phyloP scores from a whole-genome alignment of 176 grass and related monocot species.

The Pharus latifolius region DNA sequence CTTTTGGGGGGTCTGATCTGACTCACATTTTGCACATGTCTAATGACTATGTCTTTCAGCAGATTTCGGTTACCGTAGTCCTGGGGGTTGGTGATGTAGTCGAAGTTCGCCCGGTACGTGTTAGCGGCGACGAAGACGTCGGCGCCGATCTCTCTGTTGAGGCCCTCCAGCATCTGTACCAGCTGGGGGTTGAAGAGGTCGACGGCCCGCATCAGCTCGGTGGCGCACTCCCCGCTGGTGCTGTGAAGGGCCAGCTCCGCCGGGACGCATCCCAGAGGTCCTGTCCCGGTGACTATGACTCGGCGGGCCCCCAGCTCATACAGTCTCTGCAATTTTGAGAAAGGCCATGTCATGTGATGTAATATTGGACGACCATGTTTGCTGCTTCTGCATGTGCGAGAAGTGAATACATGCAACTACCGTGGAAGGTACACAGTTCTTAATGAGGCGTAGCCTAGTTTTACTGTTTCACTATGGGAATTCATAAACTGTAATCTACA shows the following conservation, averaged over 20 bases:
- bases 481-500: no score
- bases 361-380: no score
- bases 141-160: conserved; percentile 51
- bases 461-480: no score
- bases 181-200: conserved; percentile 84
- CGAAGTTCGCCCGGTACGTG: conserved; percentile 63
- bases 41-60: no score
- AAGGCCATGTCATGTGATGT: background rate
- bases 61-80: conserved; percentile 56
- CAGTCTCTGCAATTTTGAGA: conserved; percentile 47
- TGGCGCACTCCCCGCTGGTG: conserved; percentile 45
- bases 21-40: no score
- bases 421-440: no score
- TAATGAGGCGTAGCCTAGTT: no score
- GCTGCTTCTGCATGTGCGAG: no score
- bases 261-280: conserved; percentile 82
- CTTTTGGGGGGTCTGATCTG: no score
- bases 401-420: background rate
- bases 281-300: conserved; percentile 83
- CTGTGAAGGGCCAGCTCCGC: conserved; percentile 72
- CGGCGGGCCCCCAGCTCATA: conserved; percentile 65
- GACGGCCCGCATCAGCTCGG: conserved; percentile 62
- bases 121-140: conserved; percentile 72
- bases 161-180: conserved; percentile 36
- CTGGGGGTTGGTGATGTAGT: conserved; percentile 64